These are phyloP conservation scores for Talaromyces thailandensis DNA, from an alignment of 495 filamentous ascomycete genomes.

Conservation along the genomic window DNA sequence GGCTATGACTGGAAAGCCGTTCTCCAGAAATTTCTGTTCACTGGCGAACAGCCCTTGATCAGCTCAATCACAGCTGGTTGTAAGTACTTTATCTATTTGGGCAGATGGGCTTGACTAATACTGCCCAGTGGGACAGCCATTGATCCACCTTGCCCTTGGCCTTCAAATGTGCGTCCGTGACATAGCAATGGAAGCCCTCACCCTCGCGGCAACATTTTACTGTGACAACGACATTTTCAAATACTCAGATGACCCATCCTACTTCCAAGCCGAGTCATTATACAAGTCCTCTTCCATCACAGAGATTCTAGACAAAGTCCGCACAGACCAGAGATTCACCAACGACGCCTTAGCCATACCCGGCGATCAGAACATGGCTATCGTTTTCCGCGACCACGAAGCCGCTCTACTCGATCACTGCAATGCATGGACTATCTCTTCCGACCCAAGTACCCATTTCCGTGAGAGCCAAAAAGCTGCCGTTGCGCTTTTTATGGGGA, in stretches of 20 bases:
- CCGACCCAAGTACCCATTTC: conserved; percentile 59
- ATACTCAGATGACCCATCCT: conserved; percentile 64
- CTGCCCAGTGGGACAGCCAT: conserved; percentile 65
- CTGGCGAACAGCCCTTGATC: conserved; percentile 67
- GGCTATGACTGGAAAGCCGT: conserved; percentile 80
- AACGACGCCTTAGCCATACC: conserved; percentile 48
- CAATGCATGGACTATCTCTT: conserved; percentile 67
- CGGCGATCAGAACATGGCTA: conserved; percentile 54
- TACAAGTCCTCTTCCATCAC: conserved; percentile 46
- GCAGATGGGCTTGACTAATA: not conserved
- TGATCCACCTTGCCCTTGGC: conserved; percentile 85
- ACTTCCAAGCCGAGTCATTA: conserved; percentile 44
- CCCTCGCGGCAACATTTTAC: conserved; percentile 61
- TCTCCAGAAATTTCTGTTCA: conserved; percentile 64
- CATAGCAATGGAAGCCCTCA: conserved; percentile 76
- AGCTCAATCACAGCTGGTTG: conserved; percentile 67
- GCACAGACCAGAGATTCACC: conserved; percentile 39
- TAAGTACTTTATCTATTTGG: conserved; percentile 33
- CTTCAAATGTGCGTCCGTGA: conserved; percentile 74
- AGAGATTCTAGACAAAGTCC: conserved; percentile 55
- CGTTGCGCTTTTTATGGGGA: conserved; percentile 58
- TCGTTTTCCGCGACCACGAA: conserved; percentile 61
- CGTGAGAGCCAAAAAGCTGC: conserved; percentile 69
- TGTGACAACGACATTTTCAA: conserved; percentile 62
- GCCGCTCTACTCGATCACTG: conserved; percentile 70